Evolutionary conservation across 257 asterid genomes (phyloP), one percentile per base, ranked within the genome.

Genomic region (Thymus quinquecostatus): DNA sequence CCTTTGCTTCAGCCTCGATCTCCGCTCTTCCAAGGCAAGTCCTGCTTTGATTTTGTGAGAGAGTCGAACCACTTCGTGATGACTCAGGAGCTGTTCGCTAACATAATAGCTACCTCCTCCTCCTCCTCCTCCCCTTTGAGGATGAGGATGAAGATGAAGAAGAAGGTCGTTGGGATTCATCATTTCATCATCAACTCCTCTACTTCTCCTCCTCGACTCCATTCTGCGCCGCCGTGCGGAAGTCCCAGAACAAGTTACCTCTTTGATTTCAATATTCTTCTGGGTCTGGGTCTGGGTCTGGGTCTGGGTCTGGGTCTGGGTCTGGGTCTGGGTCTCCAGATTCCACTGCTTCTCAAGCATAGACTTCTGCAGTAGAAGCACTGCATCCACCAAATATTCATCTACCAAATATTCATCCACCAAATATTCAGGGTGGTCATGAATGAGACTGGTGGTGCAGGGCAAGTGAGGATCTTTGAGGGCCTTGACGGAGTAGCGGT

Each of bases 331-430:
- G 41, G 41, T 38, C 6, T 38, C 41, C 71, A 93, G 94, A 79
- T 84, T 89, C 96, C 97, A 94, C 79, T 94, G 97, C 81, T 89
- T 88, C 78, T 91, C 99, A 51, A 91, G 97, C 84, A 94, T 84
- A 67, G 93, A 91, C 75, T 91, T 94, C 53, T 89, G 99, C 81
- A 89, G 78, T 58, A 91, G 83, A 76, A 94, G 97, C 68, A 94
- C 77, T 44, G 92, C 92, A 70, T 91, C 96, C 50, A 89, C 83
- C 27, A 77, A 74, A 62, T 45, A 48, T 13, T 82, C 90, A 9
- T 72, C 3, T 38, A 2, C 44, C 44, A 6, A 38, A 2, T 3
- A 38, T 38, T 38, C 44, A 38, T 3, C 21, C 21, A 21, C 21
- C 21, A 21, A 38, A 62, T 49, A 49, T 14, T 82, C 90, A 10